phyloP scores from a whole-genome alignment of 805 yeast genomes.

The Sungouiozyma intestinalis region DNA sequence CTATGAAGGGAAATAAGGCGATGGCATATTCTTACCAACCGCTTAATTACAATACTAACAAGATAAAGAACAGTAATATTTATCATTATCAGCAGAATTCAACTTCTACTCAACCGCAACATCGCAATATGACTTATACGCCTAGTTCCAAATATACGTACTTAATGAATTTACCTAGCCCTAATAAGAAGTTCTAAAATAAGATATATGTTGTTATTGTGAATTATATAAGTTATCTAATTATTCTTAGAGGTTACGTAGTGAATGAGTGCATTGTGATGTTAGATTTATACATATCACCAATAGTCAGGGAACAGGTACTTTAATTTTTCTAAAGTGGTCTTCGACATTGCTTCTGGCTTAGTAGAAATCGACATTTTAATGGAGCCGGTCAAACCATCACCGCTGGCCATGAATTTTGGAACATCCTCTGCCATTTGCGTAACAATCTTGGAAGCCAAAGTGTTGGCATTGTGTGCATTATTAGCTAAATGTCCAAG shows the following conservation, averaged over 20 bases:
- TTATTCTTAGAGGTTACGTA: neutral
- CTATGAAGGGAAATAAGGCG: slow-evolving; percentile 12
- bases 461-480: slow-evolving; percentile 69
- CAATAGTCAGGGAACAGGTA: slow-evolving; percentile 88
- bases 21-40: slow-evolving; percentile 17
- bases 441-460: slow-evolving; percentile 62
- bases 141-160: slow-evolving; percentile 29
- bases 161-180: slow-evolving; percentile 27
- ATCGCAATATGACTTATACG: slow-evolving; percentile 18
- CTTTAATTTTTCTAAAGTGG: slow-evolving; percentile 69
- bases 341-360: slow-evolving; percentile 60
- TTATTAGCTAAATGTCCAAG: slow-evolving; percentile 85
- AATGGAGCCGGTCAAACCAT: slow-evolving; percentile 64
- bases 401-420: slow-evolving; percentile 50
- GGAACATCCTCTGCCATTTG: slow-evolving; percentile 53
- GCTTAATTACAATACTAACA: neutral
- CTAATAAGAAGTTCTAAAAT: slow-evolving; percentile 11
- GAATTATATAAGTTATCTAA: neutral
- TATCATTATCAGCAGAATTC: neutral
- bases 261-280: slow-evolving; percentile 2
- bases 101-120: neutral
- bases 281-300: slow-evolving; percentile 31
- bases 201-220: neutral
- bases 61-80: neutral
- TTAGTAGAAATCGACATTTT: slow-evolving; percentile 73